These are phyloP conservation scores for Aspergillus sp. DNA, from an alignment of 2,329 filamentous ascomycete species.

Conservation along the genomic window DNA sequence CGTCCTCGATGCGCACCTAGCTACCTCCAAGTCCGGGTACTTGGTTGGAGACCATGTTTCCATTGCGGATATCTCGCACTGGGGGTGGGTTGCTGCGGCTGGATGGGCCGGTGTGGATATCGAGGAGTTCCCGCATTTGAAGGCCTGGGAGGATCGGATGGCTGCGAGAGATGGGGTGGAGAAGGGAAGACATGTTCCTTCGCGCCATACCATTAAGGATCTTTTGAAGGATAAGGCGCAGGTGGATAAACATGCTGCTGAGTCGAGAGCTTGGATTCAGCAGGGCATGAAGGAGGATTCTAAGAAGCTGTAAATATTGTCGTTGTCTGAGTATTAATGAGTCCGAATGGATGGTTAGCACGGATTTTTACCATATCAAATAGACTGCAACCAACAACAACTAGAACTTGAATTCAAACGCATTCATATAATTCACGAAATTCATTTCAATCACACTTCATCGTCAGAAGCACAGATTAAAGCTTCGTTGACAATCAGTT, in stretches of 20 bases:
- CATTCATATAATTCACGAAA: too few relatives aligned
- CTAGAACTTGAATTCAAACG: too few relatives aligned
- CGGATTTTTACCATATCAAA: neutral
- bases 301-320: slow-evolving; percentile 34
- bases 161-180: slow-evolving; percentile 65
- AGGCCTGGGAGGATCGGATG: slow-evolving; percentile 72
- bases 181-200: slow-evolving; percentile 70
- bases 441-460: too few relatives aligned
- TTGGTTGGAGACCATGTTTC: slow-evolving; percentile 46
- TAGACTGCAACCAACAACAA: neutral
- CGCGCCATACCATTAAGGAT: slow-evolving; percentile 57
- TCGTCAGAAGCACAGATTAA: too few relatives aligned
- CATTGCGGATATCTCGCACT: slow-evolving; percentile 70
- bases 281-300: slow-evolving; percentile 64
- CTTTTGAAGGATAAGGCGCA: slow-evolving; percentile 52
- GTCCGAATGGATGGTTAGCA: slow-evolving; percentile 1
- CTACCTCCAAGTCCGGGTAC: slow-evolving; percentile 45
- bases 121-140: slow-evolving; percentile 68
- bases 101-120: slow-evolving; percentile 63
- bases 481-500: too few relatives aligned
- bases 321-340: too few relatives aligned
- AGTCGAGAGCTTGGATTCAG: slow-evolving; percentile 61
- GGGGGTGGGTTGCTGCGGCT: slow-evolving; percentile 67
- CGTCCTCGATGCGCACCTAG: slow-evolving; percentile 68
- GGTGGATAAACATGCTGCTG: slow-evolving; percentile 53